These are phyloP conservation scores for Dactylellina parvicollis DNA, from an alignment of 2,329 filamentous ascomycete species.

Conservation along the genomic window DNA sequence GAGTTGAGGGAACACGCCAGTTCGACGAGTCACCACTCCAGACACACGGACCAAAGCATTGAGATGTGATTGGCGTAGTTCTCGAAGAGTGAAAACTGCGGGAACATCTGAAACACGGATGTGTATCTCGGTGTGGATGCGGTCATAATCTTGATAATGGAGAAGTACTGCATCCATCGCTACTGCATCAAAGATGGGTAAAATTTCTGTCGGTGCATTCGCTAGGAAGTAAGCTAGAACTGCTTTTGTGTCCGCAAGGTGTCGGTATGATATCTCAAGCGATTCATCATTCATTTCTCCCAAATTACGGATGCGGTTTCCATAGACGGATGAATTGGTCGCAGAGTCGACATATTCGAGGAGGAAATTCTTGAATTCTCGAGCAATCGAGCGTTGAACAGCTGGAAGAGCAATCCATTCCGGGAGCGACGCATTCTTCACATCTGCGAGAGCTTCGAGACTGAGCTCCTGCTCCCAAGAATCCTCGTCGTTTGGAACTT, in stretches of 20 bases:
- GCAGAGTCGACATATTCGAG: conserved; percentile 93
- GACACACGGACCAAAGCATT: conserved; percentile 95
- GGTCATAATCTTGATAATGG: conserved; percentile 96
- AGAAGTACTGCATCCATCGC: conserved; percentile 96
- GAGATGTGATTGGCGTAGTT: conserved; percentile 92
- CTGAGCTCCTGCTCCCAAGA: conserved; percentile 93
- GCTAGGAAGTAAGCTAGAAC: conserved; percentile 95
- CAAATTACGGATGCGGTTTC: conserved; percentile 90
- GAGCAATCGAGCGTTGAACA: conserved; percentile 90
- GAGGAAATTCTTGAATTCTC: conserved; percentile 96
- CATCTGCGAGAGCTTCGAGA: conserved; percentile 87
- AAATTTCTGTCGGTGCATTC: conserved; percentile 92
- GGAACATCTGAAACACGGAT: conserved; percentile 95
- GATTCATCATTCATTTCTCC: conserved; percentile 97
- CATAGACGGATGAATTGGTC: conserved; percentile 85
- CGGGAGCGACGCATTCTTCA: conserved; percentile 90
- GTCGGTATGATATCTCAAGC: conserved; percentile 93
- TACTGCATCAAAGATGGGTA: conserved; percentile 95
- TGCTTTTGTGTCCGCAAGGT: conserved; percentile 88
- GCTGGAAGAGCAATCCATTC: conserved; percentile 93
- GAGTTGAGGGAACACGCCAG: conserved; percentile 94
- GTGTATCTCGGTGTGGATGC: conserved; percentile 97
- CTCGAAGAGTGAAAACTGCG: conserved; percentile 91
- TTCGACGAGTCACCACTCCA: conserved; percentile 92
- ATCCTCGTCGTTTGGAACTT: conserved; percentile 86